Evolutionary conservation across 176 grass and related monocot genomes (phyloP).

Genomic region (Hordeum marinum): DNA sequence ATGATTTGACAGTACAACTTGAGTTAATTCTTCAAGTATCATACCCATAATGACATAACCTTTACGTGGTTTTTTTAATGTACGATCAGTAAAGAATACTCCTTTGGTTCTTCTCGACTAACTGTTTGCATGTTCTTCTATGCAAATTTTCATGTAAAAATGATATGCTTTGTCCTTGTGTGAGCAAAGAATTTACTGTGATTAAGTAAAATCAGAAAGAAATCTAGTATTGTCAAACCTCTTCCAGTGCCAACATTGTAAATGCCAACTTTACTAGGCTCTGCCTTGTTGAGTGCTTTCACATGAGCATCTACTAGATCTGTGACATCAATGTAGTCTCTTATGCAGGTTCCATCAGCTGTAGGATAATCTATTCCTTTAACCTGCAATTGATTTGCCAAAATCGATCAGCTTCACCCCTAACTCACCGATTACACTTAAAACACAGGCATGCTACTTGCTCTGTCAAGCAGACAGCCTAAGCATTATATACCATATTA

Average conservation of each 20-base stretch:
- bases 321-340: slow-evolving; percentile 85
- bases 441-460: neutral
- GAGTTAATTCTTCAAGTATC: neutral
- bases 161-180: neutral
- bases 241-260: slow-evolving; percentile 86
- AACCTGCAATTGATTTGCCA: slow-evolving; percentile 38
- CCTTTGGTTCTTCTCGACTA: neutral
- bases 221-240: slow-evolving; percentile 35
- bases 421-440: neutral
- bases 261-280: slow-evolving; percentile 64
- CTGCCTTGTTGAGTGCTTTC: slow-evolving; percentile 75
- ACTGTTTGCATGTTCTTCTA: neutral
- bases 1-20: neutral
- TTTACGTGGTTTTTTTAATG: neutral
- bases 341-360: slow-evolving; percentile 76
- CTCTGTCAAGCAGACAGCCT: neutral
- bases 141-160: slow-evolving; percentile 5
- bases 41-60: neutral
- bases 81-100: neutral
- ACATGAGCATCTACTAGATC: slow-evolving; percentile 88
- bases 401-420: slow-evolving; percentile 9
- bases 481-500: neutral
- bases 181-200: neutral
- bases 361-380: slow-evolving; percentile 77
- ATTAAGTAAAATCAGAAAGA: slow-evolving; percentile 13